Percentiles rank a stretch among this genome's conserved stretches.
These are phyloP conservation scores for Candida sp. DNA, from an alignment of 1,139 yeast genomes.

Conservation along the genomic window DNA sequence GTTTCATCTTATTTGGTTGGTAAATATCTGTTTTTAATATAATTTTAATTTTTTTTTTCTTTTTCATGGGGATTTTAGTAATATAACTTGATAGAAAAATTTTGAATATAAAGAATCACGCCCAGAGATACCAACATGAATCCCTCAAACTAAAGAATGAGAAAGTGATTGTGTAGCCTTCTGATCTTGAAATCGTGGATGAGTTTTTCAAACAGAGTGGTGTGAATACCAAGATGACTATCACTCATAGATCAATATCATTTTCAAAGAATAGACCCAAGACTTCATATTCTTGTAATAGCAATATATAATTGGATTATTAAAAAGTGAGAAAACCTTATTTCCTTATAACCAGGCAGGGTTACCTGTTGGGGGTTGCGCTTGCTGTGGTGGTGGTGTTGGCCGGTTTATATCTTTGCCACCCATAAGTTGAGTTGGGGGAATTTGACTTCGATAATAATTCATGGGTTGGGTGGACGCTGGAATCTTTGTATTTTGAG, in stretches of 20 bases:
- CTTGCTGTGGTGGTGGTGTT: slow-evolving; percentile 8
- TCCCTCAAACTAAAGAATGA: background rate
- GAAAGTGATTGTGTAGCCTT: slow-evolving; percentile 14
- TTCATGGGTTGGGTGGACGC: background rate
- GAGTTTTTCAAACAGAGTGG: slow-evolving; percentile 56
- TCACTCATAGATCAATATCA: too few species aligned
- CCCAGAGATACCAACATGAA: background rate
- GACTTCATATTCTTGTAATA: background rate
- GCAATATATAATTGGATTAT: background rate
- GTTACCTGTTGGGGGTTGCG: slow-evolving; percentile 11
- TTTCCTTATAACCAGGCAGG: slow-evolving; percentile 13
- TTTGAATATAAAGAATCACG: slow-evolving; percentile 27
- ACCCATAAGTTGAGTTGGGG: background rate
- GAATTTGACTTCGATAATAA: background rate
- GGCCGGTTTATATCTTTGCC: slow-evolving; percentile 6
- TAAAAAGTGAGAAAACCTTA: background rate
- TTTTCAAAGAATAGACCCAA: background rate
- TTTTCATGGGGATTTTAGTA: too few species aligned
- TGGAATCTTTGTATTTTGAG: background rate
- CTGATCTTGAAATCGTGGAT: slow-evolving; percentile 41
- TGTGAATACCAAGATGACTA: slow-evolving; percentile 26
- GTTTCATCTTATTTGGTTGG: background rate
- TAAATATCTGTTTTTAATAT: too few species aligned
- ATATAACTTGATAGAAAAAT: too few species aligned
- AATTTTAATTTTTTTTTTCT: too few species aligned